Evolutionary conservation across 148 eudicot species (phyloP), one percentile per base, ranked within the genome.

Genomic region (Persicaria tinctoria): DNA sequence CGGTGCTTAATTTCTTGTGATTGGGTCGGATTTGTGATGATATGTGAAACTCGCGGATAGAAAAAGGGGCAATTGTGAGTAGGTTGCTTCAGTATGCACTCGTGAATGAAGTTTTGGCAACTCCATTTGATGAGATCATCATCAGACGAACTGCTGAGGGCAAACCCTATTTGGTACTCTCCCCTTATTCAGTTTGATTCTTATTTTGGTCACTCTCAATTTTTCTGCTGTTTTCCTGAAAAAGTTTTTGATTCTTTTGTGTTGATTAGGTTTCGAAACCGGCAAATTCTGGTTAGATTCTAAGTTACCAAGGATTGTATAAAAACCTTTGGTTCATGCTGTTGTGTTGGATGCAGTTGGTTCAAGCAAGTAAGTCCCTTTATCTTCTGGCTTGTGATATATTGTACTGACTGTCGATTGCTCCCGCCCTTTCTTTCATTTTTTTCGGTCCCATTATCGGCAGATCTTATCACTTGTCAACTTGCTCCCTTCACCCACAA

Each of bases 51-150:
- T 85, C 77, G 92, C 83, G 76, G 97, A 93, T 76, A 83, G 86
- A 70, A 93, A 91, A 57, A 74, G n/a, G 98, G 78, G 91, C 97
- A 45, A 73, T 89, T 60, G 97, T 93, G 38, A 91, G 98, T 83
- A 84, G 89, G 79, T 73, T 93, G 82, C 90, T 93, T 84, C 98
- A 93, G 85, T 93, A 89, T 82, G 81, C 86, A 10, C 79, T 93
- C 47, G 89, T 93, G n/a, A 87, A 87, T 84, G 72, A 88, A 76
- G 84, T 84, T 3, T 78, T 88, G 64, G 85, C 86, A 11, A 91
- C 91, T 54, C 87, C 98, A 12, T 84, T 82, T 79, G 69, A 82
- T 73, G 83, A 93, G 76, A 89, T 93, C 48, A 41, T 83, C 17
- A 93, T 93, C 72, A 75, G 48, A 60, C 89, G 91, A 69, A 93